Conservation (phyloP, 306 rosid genomes). For the Acacia confusa region DNA sequence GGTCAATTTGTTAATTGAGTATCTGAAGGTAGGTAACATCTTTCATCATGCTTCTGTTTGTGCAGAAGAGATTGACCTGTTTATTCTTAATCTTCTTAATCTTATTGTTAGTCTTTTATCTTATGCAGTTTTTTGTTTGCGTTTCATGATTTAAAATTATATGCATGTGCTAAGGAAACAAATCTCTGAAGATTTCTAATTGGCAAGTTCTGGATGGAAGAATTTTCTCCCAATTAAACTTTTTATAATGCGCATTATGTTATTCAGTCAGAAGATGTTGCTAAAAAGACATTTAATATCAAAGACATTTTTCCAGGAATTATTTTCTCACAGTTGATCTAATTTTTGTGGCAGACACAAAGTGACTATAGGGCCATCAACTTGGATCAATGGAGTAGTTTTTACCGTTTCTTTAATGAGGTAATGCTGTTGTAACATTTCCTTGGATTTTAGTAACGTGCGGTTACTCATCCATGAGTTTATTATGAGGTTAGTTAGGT, state of each 20-base stretch:
- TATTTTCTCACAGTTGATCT: constrained; percentile 31
- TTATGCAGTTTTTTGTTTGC: constrained; percentile 2
- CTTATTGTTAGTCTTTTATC: neutral
- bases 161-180: constrained; percentile 8
- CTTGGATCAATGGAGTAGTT: constrained; percentile 65
- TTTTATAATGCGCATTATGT: constrained; percentile 1
- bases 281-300: constrained; percentile 3
- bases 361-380: constrained; percentile 55
- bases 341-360: constrained; percentile 49
- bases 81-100: neutral
- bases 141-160: constrained; percentile 9
- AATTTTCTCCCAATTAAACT: constrained; percentile 7
- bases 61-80: neutral
- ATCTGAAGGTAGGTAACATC: constrained; percentile 55
- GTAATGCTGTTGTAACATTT: constrained; percentile 36
- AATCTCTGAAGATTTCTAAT: constrained; percentile 4
- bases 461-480: constrained; percentile 5
- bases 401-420: constrained; percentile 61
- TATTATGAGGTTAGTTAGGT: constrained; percentile 19
- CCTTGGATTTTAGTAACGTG: neutral
- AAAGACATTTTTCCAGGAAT: neutral
- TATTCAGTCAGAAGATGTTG: constrained; percentile 19
- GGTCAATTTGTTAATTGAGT: constrained; percentile 50
- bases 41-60: constrained; percentile 12
- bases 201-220: constrained; percentile 6